Evolutionary conservation across 306 rosid genomes (phyloP), one percentile per base, ranked within the genome.

Genomic region (Alnus rubra): DNA sequence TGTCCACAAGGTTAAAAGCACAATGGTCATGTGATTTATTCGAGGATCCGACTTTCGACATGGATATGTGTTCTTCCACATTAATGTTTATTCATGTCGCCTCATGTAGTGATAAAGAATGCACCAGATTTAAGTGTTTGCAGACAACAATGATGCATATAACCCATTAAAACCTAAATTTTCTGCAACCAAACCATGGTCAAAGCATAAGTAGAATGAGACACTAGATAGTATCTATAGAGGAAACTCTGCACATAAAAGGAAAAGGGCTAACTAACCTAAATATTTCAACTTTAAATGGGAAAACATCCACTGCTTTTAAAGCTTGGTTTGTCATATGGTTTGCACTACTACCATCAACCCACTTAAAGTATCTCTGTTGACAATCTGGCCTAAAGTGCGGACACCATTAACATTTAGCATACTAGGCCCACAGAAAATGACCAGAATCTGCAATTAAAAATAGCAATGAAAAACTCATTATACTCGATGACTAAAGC

Each of bases 261-360:
- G 59, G 23, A 1, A n/a, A 7, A n/a, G 8, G 67, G 19, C 45
- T 42, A 76, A 85, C 88, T 73, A 82, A 95, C 99, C 98, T 93
- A 68, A 95, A 95, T 45, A 91, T 86, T 81, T 95, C 99, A 72
- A 90, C 97, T 80, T 92, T 93, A 77, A 91, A 89, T 2, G 85
- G 51, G 47, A 89, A 82, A 52, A 76, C 55, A 23, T 86, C 82
- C 15, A 95, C 76, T 3, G 90, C 88, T 81, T 95, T 95, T 84
- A 84, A 79, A 54, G 98, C 99, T 82, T 89, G 97, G 82, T 73
- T 86, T 62, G 99, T 95, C 50, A 95, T 82, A 35, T 81, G 83
- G 83, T 84, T 76, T 95, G 91, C 65, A 87, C 84, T 39, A 95
- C 86, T 78, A 95, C 79, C 23, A 91, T 88, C 37, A 93, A 83